A percentile compares a stretch with the other conserved stretches of the same genome.
Evolutionary conservation across 1,284 basidiomycete genomes (phyloP).

Genomic region (Microbotryum lychnidis-dioicae): DNA sequence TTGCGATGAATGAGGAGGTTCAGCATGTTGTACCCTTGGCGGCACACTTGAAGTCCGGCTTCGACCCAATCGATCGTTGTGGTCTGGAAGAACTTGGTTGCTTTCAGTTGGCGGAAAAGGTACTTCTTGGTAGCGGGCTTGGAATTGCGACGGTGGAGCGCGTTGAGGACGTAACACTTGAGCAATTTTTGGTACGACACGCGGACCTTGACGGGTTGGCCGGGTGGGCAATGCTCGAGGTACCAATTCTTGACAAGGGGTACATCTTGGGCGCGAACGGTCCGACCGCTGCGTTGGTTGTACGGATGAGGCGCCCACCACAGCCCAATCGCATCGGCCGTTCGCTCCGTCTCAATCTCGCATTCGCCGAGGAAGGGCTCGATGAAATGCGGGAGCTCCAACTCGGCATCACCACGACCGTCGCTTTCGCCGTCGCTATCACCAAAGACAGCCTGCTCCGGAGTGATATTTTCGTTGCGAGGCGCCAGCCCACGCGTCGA

Average conservation of each 20-base stretch:
- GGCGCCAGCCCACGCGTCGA: constrained; percentile 75
- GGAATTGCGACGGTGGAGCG: constrained; percentile 76
- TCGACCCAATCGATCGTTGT: constrained; percentile 99
- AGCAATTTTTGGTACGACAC: constrained; percentile 99
- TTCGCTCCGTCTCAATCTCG: constrained; percentile 79
- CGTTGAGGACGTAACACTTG: constrained; percentile 93
- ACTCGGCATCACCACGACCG: constrained; percentile 59
- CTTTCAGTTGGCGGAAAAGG: constrained; percentile 86
- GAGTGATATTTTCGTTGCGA: constrained; percentile 73
- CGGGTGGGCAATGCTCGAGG: constrained; percentile 93
- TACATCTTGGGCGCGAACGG: constrained; percentile 87
- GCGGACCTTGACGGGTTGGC: constrained; percentile 93
- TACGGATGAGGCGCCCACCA: constrained; percentile 99
- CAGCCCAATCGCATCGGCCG: constrained; percentile 91
- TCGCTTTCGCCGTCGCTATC: constrained; percentile 62
- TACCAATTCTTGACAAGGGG: constrained; percentile 93
- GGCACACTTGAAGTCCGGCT: constrained; percentile 93
- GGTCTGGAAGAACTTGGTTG: constrained; percentile 99
- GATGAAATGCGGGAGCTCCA: constrained; percentile 72
- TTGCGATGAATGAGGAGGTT: constrained; percentile 98
- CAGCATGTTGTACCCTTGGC: constrained; percentile 99
- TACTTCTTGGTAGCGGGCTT: constrained; percentile 99
- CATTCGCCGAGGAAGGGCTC: constrained; percentile 76
- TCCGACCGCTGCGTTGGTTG: constrained; percentile 81
- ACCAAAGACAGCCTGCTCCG: constrained; percentile 87